Percentiles rank a stretch among this genome's conserved stretches.
These are phyloP conservation scores for Acer negundo DNA, from an alignment of 345 rosid species.

Conservation along the genomic window DNA sequence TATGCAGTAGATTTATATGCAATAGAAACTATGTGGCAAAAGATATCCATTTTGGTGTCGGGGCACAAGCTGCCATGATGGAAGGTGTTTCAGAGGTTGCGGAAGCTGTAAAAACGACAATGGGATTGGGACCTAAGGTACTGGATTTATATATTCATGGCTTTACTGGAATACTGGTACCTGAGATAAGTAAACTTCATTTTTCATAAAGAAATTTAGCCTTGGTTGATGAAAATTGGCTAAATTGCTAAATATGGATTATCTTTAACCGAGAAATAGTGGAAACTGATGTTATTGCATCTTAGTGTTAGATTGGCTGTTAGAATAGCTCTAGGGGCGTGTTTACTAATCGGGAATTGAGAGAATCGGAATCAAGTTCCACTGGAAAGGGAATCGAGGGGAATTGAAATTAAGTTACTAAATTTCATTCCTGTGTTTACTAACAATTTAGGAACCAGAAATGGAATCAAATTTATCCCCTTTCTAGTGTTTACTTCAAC, in stretches of 20 bases:
- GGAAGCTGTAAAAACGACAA: constrained; percentile 90
- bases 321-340: too few species aligned
- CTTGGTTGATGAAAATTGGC: neutral
- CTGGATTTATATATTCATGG: neutral
- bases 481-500: too few species aligned
- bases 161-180: neutral
- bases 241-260: neutral
- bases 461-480: too few species aligned
- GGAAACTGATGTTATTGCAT: neutral
- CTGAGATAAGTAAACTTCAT: neutral
- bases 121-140: constrained; percentile 85
- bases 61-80: constrained; percentile 85
- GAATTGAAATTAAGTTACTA: too few species aligned
- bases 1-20: constrained; percentile 46
- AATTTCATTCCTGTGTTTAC: too few species aligned
- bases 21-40: constrained; percentile 78
- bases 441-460: too few species aligned
- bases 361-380: too few species aligned
- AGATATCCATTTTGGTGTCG: constrained; percentile 79
- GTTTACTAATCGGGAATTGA: too few species aligned
- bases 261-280: neutral
- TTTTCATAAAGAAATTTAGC: neutral
- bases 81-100: constrained; percentile 94
- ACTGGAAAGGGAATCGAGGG: too few species aligned
- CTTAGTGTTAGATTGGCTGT: neutral